Conservation (phyloP, 192 early-diverging fungal genomes). For the Coemansia sp. region DNA sequence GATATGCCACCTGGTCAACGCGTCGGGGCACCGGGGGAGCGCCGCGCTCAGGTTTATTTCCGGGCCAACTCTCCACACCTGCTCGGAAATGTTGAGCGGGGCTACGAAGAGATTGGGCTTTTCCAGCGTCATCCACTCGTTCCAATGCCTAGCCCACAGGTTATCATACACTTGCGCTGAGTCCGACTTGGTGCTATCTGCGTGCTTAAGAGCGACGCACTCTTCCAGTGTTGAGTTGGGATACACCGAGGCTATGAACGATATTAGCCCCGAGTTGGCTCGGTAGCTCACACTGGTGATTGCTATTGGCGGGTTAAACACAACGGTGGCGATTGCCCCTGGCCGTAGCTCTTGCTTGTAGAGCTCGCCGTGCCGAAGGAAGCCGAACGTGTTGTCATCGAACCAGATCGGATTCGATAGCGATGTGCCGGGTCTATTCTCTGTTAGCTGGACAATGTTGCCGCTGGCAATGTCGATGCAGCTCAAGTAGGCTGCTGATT, state of each 20-base stretch:
- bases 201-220: conserved; percentile 51
- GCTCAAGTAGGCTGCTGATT: conserved; percentile 20
- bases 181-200: conserved; percentile 42
- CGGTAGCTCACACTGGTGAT: conserved; percentile 20
- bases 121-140: conserved; percentile 58
- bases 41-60: conserved; percentile 14
- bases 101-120: conserved; percentile 60
- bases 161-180: conserved; percentile 62
- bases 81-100: conserved; percentile 29
- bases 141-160: conserved; percentile 77
- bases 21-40: conserved; percentile 54
- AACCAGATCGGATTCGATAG: conserved; percentile 31
- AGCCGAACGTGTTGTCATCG: conserved; percentile 25
- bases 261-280: conserved; percentile 8
- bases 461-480: conserved; percentile 21
- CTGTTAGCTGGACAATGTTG: conserved; percentile 21
- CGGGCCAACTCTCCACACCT: conserved; percentile 35
- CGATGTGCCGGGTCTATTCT: conserved; percentile 8
- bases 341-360: conserved; percentile 21
- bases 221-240: conserved; percentile 49
- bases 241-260: conserved; percentile 27
- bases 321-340: background rate
- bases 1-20: conserved; percentile 54
- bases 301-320: conserved; percentile 15
- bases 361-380: conserved; percentile 14